Evolutionary conservation across 257 asterid genomes (phyloP), one percentile per base, ranked within the genome.

Genomic region (Apocynum venetum): DNA sequence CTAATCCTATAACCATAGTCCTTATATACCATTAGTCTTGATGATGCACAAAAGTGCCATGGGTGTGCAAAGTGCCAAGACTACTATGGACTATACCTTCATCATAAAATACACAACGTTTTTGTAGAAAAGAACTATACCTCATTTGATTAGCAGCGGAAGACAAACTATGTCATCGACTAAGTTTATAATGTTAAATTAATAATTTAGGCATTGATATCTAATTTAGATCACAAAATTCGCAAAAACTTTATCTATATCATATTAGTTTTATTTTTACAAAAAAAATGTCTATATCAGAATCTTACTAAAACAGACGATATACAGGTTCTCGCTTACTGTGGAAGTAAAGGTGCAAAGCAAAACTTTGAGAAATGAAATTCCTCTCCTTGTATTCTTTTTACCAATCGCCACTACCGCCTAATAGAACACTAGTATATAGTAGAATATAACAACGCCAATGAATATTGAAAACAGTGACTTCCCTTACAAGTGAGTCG

Each of bases 401-500:
- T 60, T 25, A 20, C 66, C 68, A 2, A 3, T n/a, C 59, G 41
- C 43, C 8, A 46, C 38, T 20, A 11, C 36, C 51, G 25, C 40
- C 49, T 14, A 40, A 13, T 13, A 53, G n/a, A 13, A 11, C 17
- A 38, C 36, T 2, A 66, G 41, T 14, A 65, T 5, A 38, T 35
- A 17, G 25, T 10, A 11, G 19, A 9, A 65, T 65, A 38, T 0
- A 12, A 4, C 7, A 43, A 4, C 13, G n/a, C 35, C 9, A 64
- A 64, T 64, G 70, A 64, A 64, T 64, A 11, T 38, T 15, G 47
- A 38, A 13, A 36, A 72, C 35, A 35, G 63, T 73, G 76, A 73
- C 76, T 53, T 55, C 76, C 73, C 66, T 73, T 73, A 6, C 67
- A 55, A 73, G 77, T 19, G 77, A 73, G n/a, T 9, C 2, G 77